phyloP scores from a whole-genome alignment of 345 rosid species.

The Rubroshorea leprosula region DNA sequence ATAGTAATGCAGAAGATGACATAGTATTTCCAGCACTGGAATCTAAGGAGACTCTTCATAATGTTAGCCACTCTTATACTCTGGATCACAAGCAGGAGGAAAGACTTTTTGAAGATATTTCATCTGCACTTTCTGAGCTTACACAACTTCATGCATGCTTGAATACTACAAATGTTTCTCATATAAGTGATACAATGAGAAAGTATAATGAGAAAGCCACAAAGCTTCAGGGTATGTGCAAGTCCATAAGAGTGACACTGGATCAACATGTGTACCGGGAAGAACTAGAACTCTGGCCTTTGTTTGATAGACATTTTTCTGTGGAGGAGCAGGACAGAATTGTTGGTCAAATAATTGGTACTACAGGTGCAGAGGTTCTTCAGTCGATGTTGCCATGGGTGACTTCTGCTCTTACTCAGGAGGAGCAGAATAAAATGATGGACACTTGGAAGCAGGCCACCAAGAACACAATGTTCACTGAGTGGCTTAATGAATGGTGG shows the following conservation, averaged over 20 bases:
- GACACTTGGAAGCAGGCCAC: conserved; percentile 64
- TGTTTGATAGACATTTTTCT: conserved; percentile 55
- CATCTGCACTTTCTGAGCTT: conserved; percentile 42
- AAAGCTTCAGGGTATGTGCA: conserved; percentile 60
- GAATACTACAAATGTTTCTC: conserved; percentile 13
- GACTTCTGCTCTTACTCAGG: conserved; percentile 55
- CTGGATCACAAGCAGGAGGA: conserved; percentile 62
- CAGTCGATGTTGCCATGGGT: conserved; percentile 69
- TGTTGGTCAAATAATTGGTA: conserved; percentile 58
- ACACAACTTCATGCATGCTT: conserved; percentile 34
- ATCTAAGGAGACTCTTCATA: conserved; percentile 55
- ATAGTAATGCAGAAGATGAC: conserved; percentile 65
- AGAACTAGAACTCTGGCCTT: conserved; percentile 64
- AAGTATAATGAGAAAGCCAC: conserved; percentile 47
- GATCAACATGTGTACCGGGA: conserved; percentile 57
- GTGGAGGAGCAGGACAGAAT: conserved; percentile 57
- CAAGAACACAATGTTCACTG: conserved; percentile 57
- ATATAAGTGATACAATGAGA: conserved; percentile 16
- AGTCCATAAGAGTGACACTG: conserved; percentile 49
- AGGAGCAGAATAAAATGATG: conserved; percentile 62
- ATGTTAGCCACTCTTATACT: conserved; percentile 60
- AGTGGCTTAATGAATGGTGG: conserved; percentile 69
- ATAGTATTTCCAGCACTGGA: conserved; percentile 61
- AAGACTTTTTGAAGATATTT: conserved; percentile 50
- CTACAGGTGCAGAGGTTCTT: conserved; percentile 63